These are phyloP conservation scores for Tilletia setariae DNA, from an alignment of 1,284 basidiomycete genomes.

Conservation along the genomic window DNA sequence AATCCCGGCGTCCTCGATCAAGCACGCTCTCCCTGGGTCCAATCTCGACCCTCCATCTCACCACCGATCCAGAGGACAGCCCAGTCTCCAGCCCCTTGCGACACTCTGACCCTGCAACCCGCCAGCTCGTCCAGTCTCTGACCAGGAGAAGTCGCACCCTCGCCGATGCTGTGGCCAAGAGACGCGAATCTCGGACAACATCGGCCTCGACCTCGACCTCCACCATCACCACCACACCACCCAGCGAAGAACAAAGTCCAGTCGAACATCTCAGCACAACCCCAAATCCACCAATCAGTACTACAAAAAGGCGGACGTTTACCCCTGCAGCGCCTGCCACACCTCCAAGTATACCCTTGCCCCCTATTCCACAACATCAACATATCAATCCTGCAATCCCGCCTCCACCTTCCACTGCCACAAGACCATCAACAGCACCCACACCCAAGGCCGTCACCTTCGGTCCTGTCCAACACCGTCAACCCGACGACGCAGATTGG, in stretches of 20 bases:
- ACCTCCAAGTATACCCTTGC: slow-evolving; percentile 2
- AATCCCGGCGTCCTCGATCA: background rate
- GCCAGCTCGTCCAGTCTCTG: slow-evolving; percentile 2
- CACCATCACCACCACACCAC: too few species aligned
- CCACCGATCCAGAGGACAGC: background rate
- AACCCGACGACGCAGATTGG: too few species aligned
- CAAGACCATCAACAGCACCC: too few species aligned
- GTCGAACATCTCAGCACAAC: too few species aligned
- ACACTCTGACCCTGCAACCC: slow-evolving; percentile 4
- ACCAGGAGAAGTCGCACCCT: slow-evolving; percentile 3
- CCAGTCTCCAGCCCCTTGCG: background rate
- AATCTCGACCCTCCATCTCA: background rate
- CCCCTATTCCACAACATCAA: background rate
- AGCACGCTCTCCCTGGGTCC: too few species aligned
- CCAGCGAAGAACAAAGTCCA: too few species aligned
- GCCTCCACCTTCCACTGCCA: too few species aligned
- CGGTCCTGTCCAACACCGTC: too few species aligned
- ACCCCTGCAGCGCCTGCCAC: background rate
- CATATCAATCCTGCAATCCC: background rate
- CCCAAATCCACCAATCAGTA: too few species aligned
- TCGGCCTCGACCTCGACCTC: too few species aligned
- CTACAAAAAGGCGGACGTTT: too few species aligned
- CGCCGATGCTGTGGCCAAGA: background rate
- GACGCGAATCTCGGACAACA: background rate
- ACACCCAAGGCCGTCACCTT: too few species aligned